phyloP scores from a whole-genome alignment of 2,329 filamentous ascomycete genomes.

The Trichoderma sp. region DNA sequence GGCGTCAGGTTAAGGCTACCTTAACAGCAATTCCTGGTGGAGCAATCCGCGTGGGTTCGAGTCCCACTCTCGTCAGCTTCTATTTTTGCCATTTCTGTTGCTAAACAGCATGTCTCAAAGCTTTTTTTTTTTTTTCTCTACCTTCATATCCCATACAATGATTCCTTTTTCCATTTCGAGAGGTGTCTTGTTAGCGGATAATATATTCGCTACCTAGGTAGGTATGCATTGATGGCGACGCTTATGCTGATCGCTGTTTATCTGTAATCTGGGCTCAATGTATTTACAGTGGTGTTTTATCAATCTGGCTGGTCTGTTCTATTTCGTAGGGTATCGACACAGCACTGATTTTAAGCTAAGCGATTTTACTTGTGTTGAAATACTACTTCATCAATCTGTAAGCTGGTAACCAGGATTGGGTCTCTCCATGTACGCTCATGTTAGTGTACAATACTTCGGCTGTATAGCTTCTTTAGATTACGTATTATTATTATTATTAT shows the following conservation, averaged over 20 bases:
- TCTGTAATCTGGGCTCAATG: neutral
- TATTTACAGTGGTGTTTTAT: neutral
- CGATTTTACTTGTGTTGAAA: neutral
- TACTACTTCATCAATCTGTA: neutral
- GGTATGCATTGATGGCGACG: neutral
- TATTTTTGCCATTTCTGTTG: neutral
- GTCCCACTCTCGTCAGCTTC: slow-evolving; percentile 31
- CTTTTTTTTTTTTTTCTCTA: too few relatives aligned
- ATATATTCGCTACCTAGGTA: neutral
- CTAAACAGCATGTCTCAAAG: neutral
- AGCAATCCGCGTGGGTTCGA: slow-evolving; percentile 32
- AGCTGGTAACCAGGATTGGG: neutral
- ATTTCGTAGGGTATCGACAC: too few relatives aligned
- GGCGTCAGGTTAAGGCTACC: slow-evolving; percentile 31
- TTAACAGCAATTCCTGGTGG: slow-evolving; percentile 31
- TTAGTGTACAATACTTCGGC: neutral
- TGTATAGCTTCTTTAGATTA: neutral
- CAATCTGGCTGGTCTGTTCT: neutral
- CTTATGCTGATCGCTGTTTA: neutral
- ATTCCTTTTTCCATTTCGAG: too few relatives aligned
- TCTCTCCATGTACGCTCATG: neutral
- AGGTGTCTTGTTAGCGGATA: neutral
- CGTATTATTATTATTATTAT: too few relatives aligned
- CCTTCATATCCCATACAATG: too few relatives aligned
- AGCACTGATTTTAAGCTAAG: neutral